Evolutionary conservation across 345 rosid species (phyloP).

Genomic region (Raphanus raphanistrum): DNA sequence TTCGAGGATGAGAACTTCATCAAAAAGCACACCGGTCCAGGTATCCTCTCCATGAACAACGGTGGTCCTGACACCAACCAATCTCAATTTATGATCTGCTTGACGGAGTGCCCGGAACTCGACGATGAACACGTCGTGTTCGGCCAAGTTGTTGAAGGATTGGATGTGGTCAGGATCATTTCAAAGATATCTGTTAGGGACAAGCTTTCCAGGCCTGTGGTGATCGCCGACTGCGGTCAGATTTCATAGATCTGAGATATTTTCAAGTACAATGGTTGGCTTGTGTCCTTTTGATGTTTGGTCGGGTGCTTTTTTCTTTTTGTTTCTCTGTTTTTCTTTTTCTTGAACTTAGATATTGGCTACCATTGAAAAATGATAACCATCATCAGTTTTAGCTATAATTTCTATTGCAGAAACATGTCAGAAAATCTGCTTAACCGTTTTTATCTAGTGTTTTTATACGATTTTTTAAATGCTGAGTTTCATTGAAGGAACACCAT

Average conservation of each 20-base stretch:
- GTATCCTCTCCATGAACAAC: background rate
- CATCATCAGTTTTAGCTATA: too few species aligned
- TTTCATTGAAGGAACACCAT: too few species aligned
- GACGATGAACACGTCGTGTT: background rate
- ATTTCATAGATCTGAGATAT: background rate
- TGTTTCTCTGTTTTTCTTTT: background rate
- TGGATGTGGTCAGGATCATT: background rate
- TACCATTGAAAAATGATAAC: background rate
- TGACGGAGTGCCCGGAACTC: background rate
- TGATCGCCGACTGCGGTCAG: background rate
- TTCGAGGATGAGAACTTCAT: background rate
- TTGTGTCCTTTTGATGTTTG: background rate
- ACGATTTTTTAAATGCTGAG: too few species aligned
- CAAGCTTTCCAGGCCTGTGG: background rate
- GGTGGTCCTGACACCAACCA: background rate
- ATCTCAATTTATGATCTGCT: background rate
- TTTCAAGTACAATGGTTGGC: background rate
- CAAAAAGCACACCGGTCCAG: background rate
- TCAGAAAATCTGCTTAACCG: too few species aligned
- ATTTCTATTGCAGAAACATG: too few species aligned
- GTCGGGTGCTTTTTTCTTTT: background rate
- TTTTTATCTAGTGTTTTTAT: too few species aligned
- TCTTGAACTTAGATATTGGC: background rate
- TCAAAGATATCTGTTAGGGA: background rate
- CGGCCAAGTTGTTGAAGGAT: background rate